These are phyloP conservation scores for Pseudogymnoascus sp. DNA, from an alignment of 2,329 filamentous ascomycete genomes.

Conservation along the genomic window DNA sequence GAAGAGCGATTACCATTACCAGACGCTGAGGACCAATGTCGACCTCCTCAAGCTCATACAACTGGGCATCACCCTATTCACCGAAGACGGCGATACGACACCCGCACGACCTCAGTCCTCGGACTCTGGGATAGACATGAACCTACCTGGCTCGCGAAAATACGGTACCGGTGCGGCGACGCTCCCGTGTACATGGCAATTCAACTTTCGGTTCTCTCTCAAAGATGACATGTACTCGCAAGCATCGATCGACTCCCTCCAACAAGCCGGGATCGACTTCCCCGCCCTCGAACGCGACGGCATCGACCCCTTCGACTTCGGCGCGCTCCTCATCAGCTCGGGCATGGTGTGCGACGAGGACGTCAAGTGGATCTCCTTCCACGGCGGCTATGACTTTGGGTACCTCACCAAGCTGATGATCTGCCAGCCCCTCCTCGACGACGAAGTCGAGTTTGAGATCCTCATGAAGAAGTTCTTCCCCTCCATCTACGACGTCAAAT, in stretches of 20 bases:
- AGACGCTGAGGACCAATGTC: conserved; percentile 93
- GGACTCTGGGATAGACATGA: conserved; percentile 34
- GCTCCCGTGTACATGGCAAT: conserved; percentile 91
- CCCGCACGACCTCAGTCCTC: conserved; percentile 51
- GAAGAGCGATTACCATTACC: conserved; percentile 97
- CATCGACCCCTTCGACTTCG: conserved; percentile 85
- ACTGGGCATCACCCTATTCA: conserved; percentile 89
- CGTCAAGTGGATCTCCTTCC: conserved; percentile 94
- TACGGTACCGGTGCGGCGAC: conserved; percentile 39
- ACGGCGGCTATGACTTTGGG: conserved; percentile 96
- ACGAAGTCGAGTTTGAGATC: conserved; percentile 81
- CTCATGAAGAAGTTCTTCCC: conserved; percentile 91
- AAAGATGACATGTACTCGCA: conserved; percentile 97
- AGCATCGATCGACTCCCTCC: conserved; percentile 83
- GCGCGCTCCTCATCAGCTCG: conserved; percentile 80
- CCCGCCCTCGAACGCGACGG: conserved; percentile 73
- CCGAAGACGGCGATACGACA: conserved; percentile 78
- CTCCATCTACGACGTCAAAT: conserved; percentile 90
- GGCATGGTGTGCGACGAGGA: conserved; percentile 81
- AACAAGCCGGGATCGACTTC: conserved; percentile 90
- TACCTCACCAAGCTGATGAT: conserved; percentile 93
- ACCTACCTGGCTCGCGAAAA: conserved; percentile 28
- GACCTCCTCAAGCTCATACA: conserved; percentile 97
- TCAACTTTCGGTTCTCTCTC: conserved; percentile 95
- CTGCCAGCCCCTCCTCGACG: conserved; percentile 72